These are phyloP conservation scores for Hevea brasiliensis DNA, from an alignment of 345 rosid genomes.

Conservation along the genomic window DNA sequence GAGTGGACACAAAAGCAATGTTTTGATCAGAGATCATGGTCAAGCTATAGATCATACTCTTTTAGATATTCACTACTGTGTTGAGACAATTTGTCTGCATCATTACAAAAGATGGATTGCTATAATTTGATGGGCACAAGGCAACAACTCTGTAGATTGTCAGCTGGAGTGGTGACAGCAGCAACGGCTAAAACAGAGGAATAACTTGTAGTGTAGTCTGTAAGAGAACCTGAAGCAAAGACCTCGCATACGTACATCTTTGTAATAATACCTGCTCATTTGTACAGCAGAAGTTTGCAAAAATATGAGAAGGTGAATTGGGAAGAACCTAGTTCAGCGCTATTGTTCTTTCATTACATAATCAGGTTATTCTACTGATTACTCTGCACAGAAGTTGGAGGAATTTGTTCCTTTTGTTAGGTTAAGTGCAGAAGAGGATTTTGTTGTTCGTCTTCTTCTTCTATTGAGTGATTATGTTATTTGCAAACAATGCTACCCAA, in stretches of 20 bases:
- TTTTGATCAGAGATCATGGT: not conserved
- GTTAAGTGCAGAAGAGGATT: not conserved
- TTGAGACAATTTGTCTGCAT: not conserved
- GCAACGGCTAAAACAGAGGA: not conserved
- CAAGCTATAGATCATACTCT: too few species aligned
- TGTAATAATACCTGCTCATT: not conserved
- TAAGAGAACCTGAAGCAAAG: too few species aligned
- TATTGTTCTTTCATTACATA: not conserved
- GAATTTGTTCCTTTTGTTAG: not conserved
- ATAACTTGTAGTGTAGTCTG: not conserved
- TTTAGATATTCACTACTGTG: not conserved
- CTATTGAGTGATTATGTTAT: not conserved
- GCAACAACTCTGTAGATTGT: not conserved
- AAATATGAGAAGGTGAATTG: not conserved
- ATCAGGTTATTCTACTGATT: not conserved
- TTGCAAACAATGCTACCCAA: not conserved
- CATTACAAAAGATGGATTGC: not conserved
- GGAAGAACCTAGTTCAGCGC: not conserved
- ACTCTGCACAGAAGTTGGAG: not conserved
- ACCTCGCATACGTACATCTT: not conserved
- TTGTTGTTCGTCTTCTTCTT: too few species aligned
- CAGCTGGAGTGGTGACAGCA: not conserved
- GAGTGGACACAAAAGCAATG: not conserved
- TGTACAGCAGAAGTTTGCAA: not conserved
- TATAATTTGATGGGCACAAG: not conserved